Base-by-base conservation (phyloP, 805 yeast genomes). In the Millerozyma acaciae region DNA sequence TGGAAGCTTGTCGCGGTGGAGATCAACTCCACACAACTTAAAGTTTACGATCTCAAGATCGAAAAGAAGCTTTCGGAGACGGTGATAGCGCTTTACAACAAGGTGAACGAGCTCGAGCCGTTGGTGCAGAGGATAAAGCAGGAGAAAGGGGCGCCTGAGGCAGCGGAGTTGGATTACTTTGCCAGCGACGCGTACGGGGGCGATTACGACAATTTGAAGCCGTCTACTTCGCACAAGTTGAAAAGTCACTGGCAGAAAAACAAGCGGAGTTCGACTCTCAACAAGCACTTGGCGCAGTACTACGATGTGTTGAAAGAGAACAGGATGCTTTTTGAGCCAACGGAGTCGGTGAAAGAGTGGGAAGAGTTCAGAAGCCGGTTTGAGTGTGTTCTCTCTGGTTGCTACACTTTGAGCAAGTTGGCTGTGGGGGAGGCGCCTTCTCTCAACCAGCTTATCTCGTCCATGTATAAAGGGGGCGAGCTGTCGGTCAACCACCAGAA, bases 1-100 rank as follows among this genome's bases (percentile, higher is more conserved):
- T 59, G 68, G 62, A 55, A 52, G 34, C 66, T 68, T 1, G 67
- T 66, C 13, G 40, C 62, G 16, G 45, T 62, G 16, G 69, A 65
- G 40, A 42, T 66, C 21, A 64, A 63, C 41, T 56, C 65, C 24
- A 66, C 67, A 13, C 70, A 65, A 38, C 48, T 66, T 20, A 53
- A 53, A 20, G 32, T 66, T 5, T 56, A 60, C 38, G 48, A 47
- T 23, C 39, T 66, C 13, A 39, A 43, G 8, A 45, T 51, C 7
- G 51, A 51, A 7, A 50, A 45, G 16, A 36, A 41, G 20, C 39
- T 54, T 9, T 28, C 33, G 5, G 42, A 49, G n/a, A 33, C 55
- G 6, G 43, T 66, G n/a, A 35, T 55, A 28, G 50, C 56, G 18
- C 47, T 65, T n/a, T 66, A 49, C 48, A 46, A 43, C 26, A 50